A percentile compares a stretch with the other conserved stretches of the same genome.
phyloP scores from a whole-genome alignment of 2,329 filamentous ascomycete species.

The Macrophomina pseudophaseolina region DNA sequence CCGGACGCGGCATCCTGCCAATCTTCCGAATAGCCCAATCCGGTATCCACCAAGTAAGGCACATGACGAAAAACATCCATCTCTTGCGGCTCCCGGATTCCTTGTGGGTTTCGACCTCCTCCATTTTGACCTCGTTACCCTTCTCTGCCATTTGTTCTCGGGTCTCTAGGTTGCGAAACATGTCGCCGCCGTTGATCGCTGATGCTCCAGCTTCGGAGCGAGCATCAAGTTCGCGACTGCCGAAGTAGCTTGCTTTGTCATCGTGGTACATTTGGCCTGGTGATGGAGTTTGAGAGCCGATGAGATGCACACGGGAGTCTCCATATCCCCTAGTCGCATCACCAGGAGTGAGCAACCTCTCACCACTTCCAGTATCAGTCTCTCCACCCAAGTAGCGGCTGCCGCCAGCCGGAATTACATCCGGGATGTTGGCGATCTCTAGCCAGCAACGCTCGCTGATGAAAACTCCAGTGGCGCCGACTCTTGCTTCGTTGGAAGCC shows the following conservation, averaged over 20 bases:
- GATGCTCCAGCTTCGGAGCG: conserved; percentile 92
- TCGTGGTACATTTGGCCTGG: conserved; percentile 68
- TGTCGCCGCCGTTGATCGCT: conserved; percentile 83
- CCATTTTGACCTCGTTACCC: conserved; percentile 85
- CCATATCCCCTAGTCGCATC: conserved; percentile 60
- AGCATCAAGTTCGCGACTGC: conserved; percentile 75
- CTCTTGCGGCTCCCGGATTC: conserved; percentile 82
- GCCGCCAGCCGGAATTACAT: conserved; percentile 64
- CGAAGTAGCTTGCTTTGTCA: conserved; percentile 87
- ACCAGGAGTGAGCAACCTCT: conserved; percentile 62
- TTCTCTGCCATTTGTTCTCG: conserved; percentile 94
- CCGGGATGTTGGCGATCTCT: conserved; percentile 78
- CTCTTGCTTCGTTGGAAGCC: conserved; percentile 87
- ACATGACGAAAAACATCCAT: conserved; percentile 84
- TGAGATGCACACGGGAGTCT: conserved; percentile 62
- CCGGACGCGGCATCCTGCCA: conserved; percentile 88
- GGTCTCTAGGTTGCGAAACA: conserved; percentile 97
- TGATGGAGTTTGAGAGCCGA: conserved; percentile 53
- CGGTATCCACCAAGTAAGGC: conserved; percentile 85
- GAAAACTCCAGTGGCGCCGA: conserved; percentile 93
- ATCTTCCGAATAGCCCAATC: conserved; percentile 78
- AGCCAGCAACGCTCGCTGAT: conserved; percentile 96
- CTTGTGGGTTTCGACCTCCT: conserved; percentile 84
- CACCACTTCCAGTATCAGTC: conserved; percentile 61
- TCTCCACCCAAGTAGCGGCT: conserved; percentile 61